phyloP scores from a whole-genome alignment of 192 early-diverging fungal genomes.

The Coemansia sp. region DNA sequence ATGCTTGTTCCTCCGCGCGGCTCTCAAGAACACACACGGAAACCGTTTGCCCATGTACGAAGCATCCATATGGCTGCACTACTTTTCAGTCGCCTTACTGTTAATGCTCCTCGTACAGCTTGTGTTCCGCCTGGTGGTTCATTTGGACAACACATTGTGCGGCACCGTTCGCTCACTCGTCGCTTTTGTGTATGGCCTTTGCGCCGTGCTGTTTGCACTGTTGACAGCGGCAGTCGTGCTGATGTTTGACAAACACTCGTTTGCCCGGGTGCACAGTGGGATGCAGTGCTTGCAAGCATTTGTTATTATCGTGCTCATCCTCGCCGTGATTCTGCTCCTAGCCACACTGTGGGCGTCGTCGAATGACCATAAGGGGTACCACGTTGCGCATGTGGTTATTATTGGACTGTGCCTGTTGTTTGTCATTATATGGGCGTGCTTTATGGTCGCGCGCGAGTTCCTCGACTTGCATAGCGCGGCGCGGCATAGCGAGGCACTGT shows the following conservation, averaged over 20 bases:
- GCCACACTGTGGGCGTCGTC: constrained; percentile 30
- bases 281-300: constrained; percentile 51
- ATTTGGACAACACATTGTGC: constrained; percentile 47
- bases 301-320: constrained; percentile 33
- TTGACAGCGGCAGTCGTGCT: constrained; percentile 42
- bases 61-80: constrained; percentile 46
- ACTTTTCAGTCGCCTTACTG: constrained; percentile 43
- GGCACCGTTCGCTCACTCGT: constrained; percentile 24
- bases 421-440: constrained; percentile 40
- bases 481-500: constrained; percentile 48
- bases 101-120: constrained; percentile 37
- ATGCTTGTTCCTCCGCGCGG: constrained; percentile 38
- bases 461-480: constrained; percentile 31
- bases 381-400: constrained; percentile 50
- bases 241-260: constrained; percentile 46
- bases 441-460: constrained; percentile 49
- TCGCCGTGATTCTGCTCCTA: constrained; percentile 26
- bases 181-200: constrained; percentile 31
- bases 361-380: constrained; percentile 40
- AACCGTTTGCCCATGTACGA: constrained; percentile 43
- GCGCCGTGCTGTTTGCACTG: constrained; percentile 27
- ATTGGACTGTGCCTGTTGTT: constrained; percentile 32
- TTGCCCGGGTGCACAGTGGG: constrained; percentile 28
- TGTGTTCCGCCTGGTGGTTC: constrained; percentile 46
- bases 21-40: constrained; percentile 17